Evolutionary conservation across 2,329 filamentous ascomycete species (phyloP).

Genomic region (Fusarium proliferatum): DNA sequence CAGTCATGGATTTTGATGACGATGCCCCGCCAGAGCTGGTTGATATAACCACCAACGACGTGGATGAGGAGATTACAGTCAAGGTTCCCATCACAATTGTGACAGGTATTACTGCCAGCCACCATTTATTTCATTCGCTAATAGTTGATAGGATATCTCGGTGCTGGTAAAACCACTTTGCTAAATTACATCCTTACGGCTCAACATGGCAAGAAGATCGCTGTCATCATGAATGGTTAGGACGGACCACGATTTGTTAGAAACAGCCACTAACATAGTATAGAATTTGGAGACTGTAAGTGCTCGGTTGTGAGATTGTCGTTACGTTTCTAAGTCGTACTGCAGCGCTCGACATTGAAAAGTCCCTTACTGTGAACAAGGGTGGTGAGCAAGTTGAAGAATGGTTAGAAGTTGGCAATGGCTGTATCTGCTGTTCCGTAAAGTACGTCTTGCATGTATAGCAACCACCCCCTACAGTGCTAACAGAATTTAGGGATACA

Average conservation of each 20-base stretch:
- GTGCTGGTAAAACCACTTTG: slow-evolving; percentile 93
- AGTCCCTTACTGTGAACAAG: slow-evolving; percentile 90
- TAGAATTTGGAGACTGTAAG: slow-evolving; percentile 85
- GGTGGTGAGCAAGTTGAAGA: slow-evolving; percentile 86
- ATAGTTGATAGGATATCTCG: slow-evolving; percentile 79
- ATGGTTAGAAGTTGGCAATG: slow-evolving; percentile 96
- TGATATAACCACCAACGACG: slow-evolving; percentile 52
- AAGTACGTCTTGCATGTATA: slow-evolving; percentile 66
- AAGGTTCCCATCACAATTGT: slow-evolving; percentile 89
- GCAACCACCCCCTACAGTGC: not conserved
- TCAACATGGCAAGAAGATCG: slow-evolving; percentile 96
- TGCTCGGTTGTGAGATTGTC: slow-evolving; percentile 2
- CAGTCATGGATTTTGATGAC: slow-evolving; percentile 71
- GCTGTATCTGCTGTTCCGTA: slow-evolving; percentile 97
- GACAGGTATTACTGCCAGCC: slow-evolving; percentile 65
- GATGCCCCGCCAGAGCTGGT: slow-evolving; percentile 75
- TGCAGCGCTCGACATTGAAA: slow-evolving; percentile 93
- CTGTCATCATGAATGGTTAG: slow-evolving; percentile 91
- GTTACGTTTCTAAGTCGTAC: slow-evolving; percentile 17
- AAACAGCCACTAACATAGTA: slow-evolving; percentile 23
- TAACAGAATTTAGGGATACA: slow-evolving; percentile 71
- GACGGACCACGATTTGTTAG: not conserved
- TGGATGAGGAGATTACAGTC: slow-evolving; percentile 62
- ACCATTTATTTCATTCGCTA: not conserved
- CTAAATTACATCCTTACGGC: slow-evolving; percentile 96